A percentile compares a stretch with the other conserved stretches of the same genome.
These are phyloP conservation scores for Solidago caesia DNA, from an alignment of 129 eudicot species.

Conservation along the genomic window DNA sequence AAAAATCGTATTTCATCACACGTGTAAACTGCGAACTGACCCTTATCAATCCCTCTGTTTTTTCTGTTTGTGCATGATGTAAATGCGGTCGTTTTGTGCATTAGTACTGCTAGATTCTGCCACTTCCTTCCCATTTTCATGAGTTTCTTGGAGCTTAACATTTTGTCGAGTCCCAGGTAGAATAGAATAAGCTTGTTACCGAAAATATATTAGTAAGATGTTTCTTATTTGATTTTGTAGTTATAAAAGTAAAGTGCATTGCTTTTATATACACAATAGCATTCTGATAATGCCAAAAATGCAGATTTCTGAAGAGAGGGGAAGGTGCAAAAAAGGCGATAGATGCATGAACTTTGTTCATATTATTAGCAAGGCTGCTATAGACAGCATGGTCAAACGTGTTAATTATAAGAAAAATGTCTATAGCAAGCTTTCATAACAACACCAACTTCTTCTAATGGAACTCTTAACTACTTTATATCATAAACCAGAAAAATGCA, in stretches of 20 bases:
- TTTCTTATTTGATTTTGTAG: too few species aligned
- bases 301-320: not conserved
- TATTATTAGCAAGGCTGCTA: not conserved
- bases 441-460: slow-evolving; percentile 13
- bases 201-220: too few species aligned
- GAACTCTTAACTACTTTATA: not conserved
- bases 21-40: not conserved
- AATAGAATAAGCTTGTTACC: too few species aligned
- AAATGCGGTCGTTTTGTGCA: not conserved
- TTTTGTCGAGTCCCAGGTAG: too few species aligned
- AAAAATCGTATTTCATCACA: not conserved
- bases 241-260: not conserved
- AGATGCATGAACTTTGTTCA: slow-evolving; percentile 8
- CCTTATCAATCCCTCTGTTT: not conserved
- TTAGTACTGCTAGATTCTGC: not conserved
- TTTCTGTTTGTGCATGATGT: not conserved
- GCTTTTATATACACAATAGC: not conserved
- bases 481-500: not conserved
- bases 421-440: not conserved
- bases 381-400: not conserved
- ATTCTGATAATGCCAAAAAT: not conserved
- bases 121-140: not conserved
- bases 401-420: not conserved
- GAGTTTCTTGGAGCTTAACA: not conserved
- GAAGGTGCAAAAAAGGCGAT: not conserved